Percentiles rank a stretch among this genome's conserved stretches.
phyloP scores from a whole-genome alignment of 2,329 filamentous ascomycete genomes.

The Cladosporium oxysporum region DNA sequence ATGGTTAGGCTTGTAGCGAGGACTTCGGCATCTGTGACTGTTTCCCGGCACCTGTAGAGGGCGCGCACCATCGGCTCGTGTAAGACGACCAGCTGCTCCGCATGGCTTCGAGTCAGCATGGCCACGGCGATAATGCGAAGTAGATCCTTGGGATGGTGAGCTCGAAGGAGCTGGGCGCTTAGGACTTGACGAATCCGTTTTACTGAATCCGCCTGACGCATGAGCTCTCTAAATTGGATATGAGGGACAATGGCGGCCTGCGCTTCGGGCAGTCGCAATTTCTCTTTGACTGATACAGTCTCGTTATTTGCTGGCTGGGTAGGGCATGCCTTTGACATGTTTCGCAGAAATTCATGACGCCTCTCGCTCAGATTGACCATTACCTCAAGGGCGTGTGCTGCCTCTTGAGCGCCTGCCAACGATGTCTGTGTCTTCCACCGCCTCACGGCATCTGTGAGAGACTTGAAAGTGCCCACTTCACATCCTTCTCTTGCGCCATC shows the following conservation, averaged over 20 bases:
- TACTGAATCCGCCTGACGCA: slow-evolving; percentile 25
- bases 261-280: slow-evolving; percentile 22
- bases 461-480: neutral
- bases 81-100: slow-evolving; percentile 28
- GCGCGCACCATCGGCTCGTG: slow-evolving; percentile 35
- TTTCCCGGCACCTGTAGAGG: slow-evolving; percentile 36
- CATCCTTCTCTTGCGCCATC: neutral
- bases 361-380: slow-evolving; percentile 28
- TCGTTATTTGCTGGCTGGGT: neutral
- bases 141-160: slow-evolving; percentile 33
- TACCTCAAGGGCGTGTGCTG: slow-evolving; percentile 26
- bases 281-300: neutral
- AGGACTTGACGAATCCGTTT: slow-evolving; percentile 31
- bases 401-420: slow-evolving; percentile 23
- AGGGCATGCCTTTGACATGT: slow-evolving; percentile 33
- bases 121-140: slow-evolving; percentile 35
- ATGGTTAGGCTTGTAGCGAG: slow-evolving; percentile 32
- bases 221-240: slow-evolving; percentile 27
- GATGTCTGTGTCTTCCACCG: slow-evolving; percentile 9
- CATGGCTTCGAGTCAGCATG: slow-evolving; percentile 28
- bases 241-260: slow-evolving; percentile 29
- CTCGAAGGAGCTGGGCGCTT: slow-evolving; percentile 34
- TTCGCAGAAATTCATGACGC: slow-evolving; percentile 27
- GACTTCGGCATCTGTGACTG: slow-evolving; percentile 34
- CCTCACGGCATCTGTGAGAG: neutral